These are phyloP conservation scores for Cocos nucifera DNA, from an alignment of 176 grass and related monocot species.

Conservation along the genomic window DNA sequence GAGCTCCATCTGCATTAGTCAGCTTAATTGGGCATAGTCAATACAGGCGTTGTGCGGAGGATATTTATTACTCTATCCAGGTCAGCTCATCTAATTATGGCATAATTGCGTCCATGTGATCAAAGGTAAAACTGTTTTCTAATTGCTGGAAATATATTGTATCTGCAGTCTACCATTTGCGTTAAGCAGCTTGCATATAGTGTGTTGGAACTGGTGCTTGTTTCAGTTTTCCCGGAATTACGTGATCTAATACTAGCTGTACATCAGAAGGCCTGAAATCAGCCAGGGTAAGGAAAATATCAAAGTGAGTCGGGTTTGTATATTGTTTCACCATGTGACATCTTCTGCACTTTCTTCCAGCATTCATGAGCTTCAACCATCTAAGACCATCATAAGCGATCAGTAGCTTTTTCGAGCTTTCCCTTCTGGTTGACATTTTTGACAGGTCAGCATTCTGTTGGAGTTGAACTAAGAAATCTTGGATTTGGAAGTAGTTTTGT, in stretches of 20 bases:
- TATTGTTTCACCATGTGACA: too few relatives aligned
- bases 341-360: too few relatives aligned
- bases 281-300: constrained; percentile 12
- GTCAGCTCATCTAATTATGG: constrained; percentile 29
- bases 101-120: constrained; percentile 5
- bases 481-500: too few relatives aligned
- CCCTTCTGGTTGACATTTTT: too few relatives aligned
- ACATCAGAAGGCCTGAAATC: constrained; percentile 57
- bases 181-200: constrained; percentile 83
- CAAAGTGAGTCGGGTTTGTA: too few relatives aligned
- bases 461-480: too few relatives aligned
- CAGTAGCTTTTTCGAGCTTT: too few relatives aligned
- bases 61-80: constrained; percentile 96
- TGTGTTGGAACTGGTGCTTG: constrained; percentile 60
- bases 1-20: constrained; percentile 80
- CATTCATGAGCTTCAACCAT: too few relatives aligned
- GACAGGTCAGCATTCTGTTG: too few relatives aligned
- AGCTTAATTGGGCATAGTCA: constrained; percentile 87
- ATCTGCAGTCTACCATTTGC: constrained; percentile 78
- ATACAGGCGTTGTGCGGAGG: constrained; percentile 60
- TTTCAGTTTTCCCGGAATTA: constrained; percentile 82
- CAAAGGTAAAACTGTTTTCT: neutral
- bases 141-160: constrained; percentile 2
- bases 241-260: constrained; percentile 56
- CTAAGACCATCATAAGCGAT: too few relatives aligned